Percentiles rank a stretch among this genome's conserved stretches.
These are phyloP conservation scores for Citrullus colocynthis DNA, from an alignment of 306 rosid genomes.

Conservation along the genomic window DNA sequence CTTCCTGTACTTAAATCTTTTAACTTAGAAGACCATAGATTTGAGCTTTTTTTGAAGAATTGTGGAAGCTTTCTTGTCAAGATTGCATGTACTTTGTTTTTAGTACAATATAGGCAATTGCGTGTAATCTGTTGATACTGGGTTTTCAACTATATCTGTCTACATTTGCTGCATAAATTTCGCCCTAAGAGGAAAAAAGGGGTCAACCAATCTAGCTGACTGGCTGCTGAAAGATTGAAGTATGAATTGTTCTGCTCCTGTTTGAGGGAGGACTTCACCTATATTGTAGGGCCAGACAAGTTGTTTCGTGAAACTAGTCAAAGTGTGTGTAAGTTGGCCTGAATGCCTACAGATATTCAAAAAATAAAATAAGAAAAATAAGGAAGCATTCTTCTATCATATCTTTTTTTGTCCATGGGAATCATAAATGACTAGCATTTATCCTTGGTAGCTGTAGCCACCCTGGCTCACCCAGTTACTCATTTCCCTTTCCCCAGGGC, in stretches of 20 bases:
- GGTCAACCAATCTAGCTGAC: background rate
- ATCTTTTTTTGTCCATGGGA: background rate
- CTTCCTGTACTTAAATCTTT: background rate
- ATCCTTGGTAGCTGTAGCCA: background rate
- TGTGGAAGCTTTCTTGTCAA: background rate
- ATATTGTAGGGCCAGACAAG: too few species aligned
- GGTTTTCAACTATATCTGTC: background rate
- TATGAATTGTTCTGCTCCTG: background rate
- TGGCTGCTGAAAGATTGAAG: background rate
- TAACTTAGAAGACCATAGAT: background rate
- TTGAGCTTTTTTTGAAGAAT: background rate
- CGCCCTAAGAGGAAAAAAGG: background rate
- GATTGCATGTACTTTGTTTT: too few species aligned
- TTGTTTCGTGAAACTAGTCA: too few species aligned
- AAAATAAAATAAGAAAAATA: too few species aligned
- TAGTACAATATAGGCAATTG: too few species aligned
- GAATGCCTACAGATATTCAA: too few species aligned
- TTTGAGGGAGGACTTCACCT: background rate
- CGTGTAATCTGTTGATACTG: background rate
- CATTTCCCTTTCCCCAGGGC: background rate
- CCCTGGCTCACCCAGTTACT: background rate
- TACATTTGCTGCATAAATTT: background rate
- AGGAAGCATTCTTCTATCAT: background rate
- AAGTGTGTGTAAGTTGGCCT: too few species aligned
- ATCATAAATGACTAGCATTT: background rate